Percentiles rank a stretch among this genome's conserved stretches.
Conservation (phyloP, 1,284 basidiomycete genomes). For the Moesziomyces globuligerus region DNA sequence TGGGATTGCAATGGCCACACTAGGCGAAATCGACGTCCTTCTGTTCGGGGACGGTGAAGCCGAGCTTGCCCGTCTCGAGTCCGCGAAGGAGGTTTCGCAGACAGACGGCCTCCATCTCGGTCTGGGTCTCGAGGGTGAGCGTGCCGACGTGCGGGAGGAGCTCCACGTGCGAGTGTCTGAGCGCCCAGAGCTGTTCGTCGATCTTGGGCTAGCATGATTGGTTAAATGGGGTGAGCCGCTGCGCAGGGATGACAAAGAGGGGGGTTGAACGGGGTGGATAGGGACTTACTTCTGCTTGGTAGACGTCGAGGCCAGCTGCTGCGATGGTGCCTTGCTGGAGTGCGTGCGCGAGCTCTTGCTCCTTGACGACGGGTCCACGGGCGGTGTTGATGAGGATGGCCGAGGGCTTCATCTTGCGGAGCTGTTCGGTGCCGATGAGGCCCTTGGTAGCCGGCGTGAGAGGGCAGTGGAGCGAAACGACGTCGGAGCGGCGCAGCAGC, state of each 20-base stretch:
- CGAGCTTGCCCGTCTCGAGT: conserved; percentile 58
- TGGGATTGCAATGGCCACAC: no score
- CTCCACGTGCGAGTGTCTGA: conserved; percentile 47
- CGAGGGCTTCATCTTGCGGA: conserved; percentile 67
- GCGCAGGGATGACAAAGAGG: no score
- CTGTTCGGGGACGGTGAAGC: conserved; percentile 65
- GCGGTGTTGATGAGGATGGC: conserved; percentile 71
- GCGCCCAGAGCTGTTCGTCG: conserved; percentile 41
- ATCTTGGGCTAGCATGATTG: conserved; percentile 37
- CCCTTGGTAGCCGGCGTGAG: conserved; percentile 68
- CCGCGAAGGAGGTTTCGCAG: conserved; percentile 63
- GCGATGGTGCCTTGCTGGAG: conserved; percentile 45
- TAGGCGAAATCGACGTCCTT: conserved; percentile 37
- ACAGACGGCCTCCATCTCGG: conserved; percentile 67
- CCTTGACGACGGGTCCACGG: conserved; percentile 70
- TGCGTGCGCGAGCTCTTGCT: conserved; percentile 60
- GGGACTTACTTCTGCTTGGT: conserved; percentile 65
- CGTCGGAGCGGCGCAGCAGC: conserved; percentile 68
- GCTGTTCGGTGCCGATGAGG: conserved; percentile 67
- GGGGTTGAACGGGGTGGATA: not conserved
- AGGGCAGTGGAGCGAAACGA: conserved; percentile 71
- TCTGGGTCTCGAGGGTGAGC: conserved; percentile 65
- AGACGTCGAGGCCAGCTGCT: conserved; percentile 88
- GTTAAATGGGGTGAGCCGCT: not conserved
- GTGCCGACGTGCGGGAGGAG: conserved; percentile 63